Base-by-base conservation (phyloP, 805 yeast genomes). In the Lipomyces sp. region DNA sequence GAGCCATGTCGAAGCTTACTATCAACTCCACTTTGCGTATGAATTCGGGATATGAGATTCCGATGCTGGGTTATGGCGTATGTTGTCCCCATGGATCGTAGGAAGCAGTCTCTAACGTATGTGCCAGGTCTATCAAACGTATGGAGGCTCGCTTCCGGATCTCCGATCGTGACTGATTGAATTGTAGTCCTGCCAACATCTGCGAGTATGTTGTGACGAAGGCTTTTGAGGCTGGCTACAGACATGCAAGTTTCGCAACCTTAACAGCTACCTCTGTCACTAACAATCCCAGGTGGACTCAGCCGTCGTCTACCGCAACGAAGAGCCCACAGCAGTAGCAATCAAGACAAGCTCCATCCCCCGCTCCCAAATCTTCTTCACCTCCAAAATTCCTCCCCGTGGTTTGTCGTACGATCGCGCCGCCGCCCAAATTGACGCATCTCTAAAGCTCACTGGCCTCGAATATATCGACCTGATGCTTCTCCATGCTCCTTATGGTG, bases 1-100 rank as follows among this genome's bases (percentile, higher is more conserved):
- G 55, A 29, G n/a, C 32, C 13, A 57, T 57, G 60, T 24, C 60
- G 29, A 30, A 33, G 34, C 37, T 61, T n/a, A 57, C 64, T 57
- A 37, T 61, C 51, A 42, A 57, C 33, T 61, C 64, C 33, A 24
- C 53, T 5, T 57, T 57, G 33, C 57, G 48, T 13, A 57, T 61
- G 64, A 57, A 58, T 10, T 86, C 90, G 71, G 94, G 94, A 59
- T 76, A 80, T 67, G 81, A 83, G 71, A 87, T 89, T 85, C 95
- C 96, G 64, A 79, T 84, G 65, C 86, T 88, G 69, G 95, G 95
- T 62, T 82, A 89, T 65, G 96, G 96, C 51, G 85, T 88, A 78
- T 90, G 95, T 94, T 89, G 90, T 39, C 48, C 48, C 5, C 48
- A 39, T 39, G 48, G 48, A 39, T 39, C 48, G 13, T 39, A 2